Percentiles rank a stretch among this genome's conserved stretches.
These are phyloP conservation scores for Marchantia paleacea DNA, from an alignment of 225 moss, liverwort and hornwort genomes.

Conservation along the genomic window DNA sequence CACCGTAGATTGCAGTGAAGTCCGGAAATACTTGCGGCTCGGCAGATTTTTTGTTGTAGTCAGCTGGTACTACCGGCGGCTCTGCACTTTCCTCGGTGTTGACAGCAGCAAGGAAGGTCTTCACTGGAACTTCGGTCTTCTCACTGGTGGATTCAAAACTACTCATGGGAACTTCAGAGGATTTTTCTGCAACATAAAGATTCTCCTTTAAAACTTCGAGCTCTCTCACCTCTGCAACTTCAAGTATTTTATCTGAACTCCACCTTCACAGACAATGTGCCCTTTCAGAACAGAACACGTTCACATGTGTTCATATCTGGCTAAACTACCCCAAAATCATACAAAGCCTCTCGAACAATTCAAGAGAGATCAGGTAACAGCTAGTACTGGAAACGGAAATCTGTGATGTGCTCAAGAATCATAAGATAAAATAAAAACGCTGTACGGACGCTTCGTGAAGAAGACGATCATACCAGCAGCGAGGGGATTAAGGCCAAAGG, in stretches of 20 bases:
- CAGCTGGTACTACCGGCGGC: too few species aligned
- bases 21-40: not conserved
- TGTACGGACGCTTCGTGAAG: too few species aligned
- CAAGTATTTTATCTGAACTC: not conserved
- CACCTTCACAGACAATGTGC: constrained; percentile 28
- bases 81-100: not conserved
- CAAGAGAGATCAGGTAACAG: not conserved
- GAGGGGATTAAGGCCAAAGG: too few species aligned
- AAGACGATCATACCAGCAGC: too few species aligned
- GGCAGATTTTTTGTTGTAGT: too few species aligned
- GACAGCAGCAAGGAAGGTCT: not conserved
- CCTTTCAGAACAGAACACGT: not conserved
- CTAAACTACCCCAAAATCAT: not conserved
- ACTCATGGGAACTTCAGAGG: not conserved
- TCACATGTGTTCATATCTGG: not conserved
- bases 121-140: not conserved
- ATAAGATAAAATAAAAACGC: too few species aligned
- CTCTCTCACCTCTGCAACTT: constrained; percentile 4
- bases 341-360: not conserved
- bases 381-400: not conserved
- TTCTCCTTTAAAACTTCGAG: constrained; percentile 3
- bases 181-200: not conserved
- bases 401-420: not conserved
- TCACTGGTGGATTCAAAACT: not conserved
- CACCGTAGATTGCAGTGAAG: constrained; percentile 24